Conservation (phyloP, 345 rosid genomes). For the Clarkia xantiana region DNA sequence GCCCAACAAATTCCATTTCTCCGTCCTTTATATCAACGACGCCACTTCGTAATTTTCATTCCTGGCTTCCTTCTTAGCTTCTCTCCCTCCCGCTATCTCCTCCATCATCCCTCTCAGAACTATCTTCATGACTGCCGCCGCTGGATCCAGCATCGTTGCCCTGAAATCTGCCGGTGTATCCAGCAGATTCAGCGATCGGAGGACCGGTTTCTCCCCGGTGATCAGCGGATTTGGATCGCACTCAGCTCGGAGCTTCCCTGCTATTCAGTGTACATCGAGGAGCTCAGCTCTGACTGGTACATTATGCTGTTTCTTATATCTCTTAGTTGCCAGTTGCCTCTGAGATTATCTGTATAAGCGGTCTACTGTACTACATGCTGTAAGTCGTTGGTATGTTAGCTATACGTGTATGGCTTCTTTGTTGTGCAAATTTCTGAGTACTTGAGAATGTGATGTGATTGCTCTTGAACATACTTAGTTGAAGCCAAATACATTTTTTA, state of each 20-base stretch:
- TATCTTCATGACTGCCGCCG: conserved; percentile 29
- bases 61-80: conserved; percentile 25
- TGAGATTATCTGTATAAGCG: no score
- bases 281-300: conserved; percentile 44
- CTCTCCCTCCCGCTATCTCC: conserved; percentile 10
- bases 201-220: conserved; percentile 25
- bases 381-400: no score
- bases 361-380: no score
- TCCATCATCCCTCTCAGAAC: conserved; percentile 12
- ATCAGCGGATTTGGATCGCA: conserved; percentile 12
- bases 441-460: no score
- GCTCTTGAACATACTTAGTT: no score
- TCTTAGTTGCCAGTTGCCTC: no score
- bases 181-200: conserved; percentile 16
- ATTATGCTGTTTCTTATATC: neutral
- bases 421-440: no score
- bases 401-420: no score
- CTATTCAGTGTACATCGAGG: conserved; percentile 29
- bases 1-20: neutral
- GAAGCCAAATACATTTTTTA: no score
- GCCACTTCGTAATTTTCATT: conserved; percentile 5
- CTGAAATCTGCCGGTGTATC: conserved; percentile 32
- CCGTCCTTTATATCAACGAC: neutral
- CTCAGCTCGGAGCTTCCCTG: conserved; percentile 22
- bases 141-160: conserved; percentile 41